These are phyloP conservation scores for Trametes sp. DNA, from an alignment of 1,284 basidiomycete species.

Conservation along the genomic window DNA sequence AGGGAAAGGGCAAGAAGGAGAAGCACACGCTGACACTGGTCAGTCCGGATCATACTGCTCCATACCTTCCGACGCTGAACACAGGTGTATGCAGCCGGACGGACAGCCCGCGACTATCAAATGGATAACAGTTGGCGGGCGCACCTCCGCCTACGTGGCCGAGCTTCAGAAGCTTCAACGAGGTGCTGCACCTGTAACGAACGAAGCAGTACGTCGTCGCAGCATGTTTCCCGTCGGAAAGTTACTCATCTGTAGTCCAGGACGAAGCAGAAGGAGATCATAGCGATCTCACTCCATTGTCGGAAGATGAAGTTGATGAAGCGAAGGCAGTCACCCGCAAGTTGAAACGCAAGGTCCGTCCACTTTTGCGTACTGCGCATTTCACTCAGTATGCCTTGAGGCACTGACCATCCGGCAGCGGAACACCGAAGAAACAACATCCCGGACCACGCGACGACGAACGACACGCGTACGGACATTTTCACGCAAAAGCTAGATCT, in stretches of 20 bases:
- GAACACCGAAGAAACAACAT: slow-evolving; percentile 3
- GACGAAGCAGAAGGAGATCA: slow-evolving; percentile 33
- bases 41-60: slow-evolving; percentile 30
- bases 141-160: slow-evolving; percentile 79
- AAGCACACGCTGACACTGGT: slow-evolving; percentile 63
- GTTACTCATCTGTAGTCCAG: too few relatives aligned
- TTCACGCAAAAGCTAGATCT: background rate
- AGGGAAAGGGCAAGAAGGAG: slow-evolving; percentile 55
- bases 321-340: slow-evolving; percentile 19
- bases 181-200: background rate
- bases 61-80: background rate
- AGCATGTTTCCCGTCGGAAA: too few relatives aligned
- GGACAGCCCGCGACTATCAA: slow-evolving; percentile 77
- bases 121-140: slow-evolving; percentile 82
- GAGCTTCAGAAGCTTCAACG: slow-evolving; percentile 64
- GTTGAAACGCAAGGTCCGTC: slow-evolving; percentile 36
- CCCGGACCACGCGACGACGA: slow-evolving; percentile 6
- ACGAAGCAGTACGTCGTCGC: background rate
- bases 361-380: background rate
- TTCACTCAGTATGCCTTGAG: too few relatives aligned
- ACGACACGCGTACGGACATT: slow-evolving; percentile 7
- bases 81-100: slow-evolving; percentile 57
- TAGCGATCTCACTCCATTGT: slow-evolving; percentile 45
- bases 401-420: too few relatives aligned
- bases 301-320: slow-evolving; percentile 35